These are phyloP conservation scores for Dendrocalamus latiflorus DNA, from an alignment of 202 grass and related monocot species.

Conservation along the genomic window DNA sequence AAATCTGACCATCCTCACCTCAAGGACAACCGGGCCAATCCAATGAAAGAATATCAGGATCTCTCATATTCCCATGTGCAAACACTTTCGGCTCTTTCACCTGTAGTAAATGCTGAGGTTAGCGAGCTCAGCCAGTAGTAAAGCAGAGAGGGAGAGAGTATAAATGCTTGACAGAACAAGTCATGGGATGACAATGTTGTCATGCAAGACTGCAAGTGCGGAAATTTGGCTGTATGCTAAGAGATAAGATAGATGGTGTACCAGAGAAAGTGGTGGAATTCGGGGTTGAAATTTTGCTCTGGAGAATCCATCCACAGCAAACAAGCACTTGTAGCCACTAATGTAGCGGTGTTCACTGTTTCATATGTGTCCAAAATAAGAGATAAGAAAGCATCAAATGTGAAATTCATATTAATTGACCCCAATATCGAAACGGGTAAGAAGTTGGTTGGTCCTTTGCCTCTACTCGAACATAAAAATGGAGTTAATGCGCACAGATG, in stretches of 20 bases:
- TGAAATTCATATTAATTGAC: not conserved
- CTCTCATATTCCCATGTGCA: slow-evolving; percentile 61
- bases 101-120: slow-evolving; percentile 31
- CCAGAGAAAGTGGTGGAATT: slow-evolving; percentile 58
- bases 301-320: slow-evolving; percentile 72
- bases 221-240: not conserved
- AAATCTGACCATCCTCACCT: slow-evolving; percentile 23
- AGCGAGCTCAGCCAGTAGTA: not conserved
- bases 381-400: slow-evolving; percentile 15
- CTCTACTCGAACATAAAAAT: not conserved
- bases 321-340: slow-evolving; percentile 71
- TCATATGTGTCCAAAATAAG: not conserved
- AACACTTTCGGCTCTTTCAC: slow-evolving; percentile 86
- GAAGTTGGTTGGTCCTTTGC: not conserved
- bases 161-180: not conserved
- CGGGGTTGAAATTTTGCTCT: slow-evolving; percentile 38
- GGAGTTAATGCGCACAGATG: not conserved
- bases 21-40: slow-evolving; percentile 69
- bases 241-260: slow-evolving; percentile 11
- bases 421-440: not conserved
- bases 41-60: slow-evolving; percentile 44
- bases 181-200: not conserved
- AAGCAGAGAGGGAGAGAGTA: not conserved
- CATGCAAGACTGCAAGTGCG: not conserved
- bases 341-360: slow-evolving; percentile 66